phyloP scores from a whole-genome alignment of 495 filamentous ascomycete species.

The Penicillium waksmanii region DNA sequence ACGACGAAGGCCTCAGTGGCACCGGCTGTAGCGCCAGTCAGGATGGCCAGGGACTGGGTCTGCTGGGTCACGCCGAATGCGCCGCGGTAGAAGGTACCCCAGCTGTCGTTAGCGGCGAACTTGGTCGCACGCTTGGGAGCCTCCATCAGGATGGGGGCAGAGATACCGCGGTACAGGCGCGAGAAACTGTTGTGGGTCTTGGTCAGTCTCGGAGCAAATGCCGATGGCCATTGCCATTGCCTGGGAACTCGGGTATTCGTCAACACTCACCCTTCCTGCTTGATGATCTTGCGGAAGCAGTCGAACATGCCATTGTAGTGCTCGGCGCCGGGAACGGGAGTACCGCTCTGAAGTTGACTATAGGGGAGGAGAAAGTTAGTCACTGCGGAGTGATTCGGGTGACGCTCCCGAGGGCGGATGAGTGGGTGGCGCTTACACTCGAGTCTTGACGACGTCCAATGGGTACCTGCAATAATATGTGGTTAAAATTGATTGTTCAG shows the following conservation, averaged over 20 bases:
- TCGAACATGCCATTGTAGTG: conserved; percentile 96
- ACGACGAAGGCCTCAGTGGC: conserved; percentile 96
- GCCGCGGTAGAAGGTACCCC: conserved; percentile 88
- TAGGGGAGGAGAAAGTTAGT: conserved; percentile 19
- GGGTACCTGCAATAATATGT: conserved; percentile 75
- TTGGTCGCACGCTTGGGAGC: conserved; percentile 98
- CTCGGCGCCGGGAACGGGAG: conserved; percentile 66
- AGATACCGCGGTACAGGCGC: conserved; percentile 92
- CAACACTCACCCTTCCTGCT: conserved; percentile 79
- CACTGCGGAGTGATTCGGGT: conserved; percentile 8
- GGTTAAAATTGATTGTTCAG: conserved; percentile 17
- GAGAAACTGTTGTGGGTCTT: conserved; percentile 61
- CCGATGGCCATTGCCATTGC: background rate
- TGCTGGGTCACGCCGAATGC: conserved; percentile 82
- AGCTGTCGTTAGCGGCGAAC: conserved; percentile 98
- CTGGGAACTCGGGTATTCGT: background rate
- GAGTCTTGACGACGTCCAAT: conserved; percentile 95
- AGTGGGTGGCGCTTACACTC: conserved; percentile 68
- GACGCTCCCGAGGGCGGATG: conserved; percentile 17
- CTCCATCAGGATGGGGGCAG: conserved; percentile 96
- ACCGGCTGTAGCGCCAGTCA: conserved; percentile 93
- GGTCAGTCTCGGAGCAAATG: conserved; percentile 11
- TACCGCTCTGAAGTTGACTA: conserved; percentile 85
- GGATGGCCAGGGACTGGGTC: conserved; percentile 83
- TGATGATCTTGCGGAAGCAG: conserved; percentile 94